phyloP scores from a whole-genome alignment of 331 rosid genomes.

The Spiraea crenata region DNA sequence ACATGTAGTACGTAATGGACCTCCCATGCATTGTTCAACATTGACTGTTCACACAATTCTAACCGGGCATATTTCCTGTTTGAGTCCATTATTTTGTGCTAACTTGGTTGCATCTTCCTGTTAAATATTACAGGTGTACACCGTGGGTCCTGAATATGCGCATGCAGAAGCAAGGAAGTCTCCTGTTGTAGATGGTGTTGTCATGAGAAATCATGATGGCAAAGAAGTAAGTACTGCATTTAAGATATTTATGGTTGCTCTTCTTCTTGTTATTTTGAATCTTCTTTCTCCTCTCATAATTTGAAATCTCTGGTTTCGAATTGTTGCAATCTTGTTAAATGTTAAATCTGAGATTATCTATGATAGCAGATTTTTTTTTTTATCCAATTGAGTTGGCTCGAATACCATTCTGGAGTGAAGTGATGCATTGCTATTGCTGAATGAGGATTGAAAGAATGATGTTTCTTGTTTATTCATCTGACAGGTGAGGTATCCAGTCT shows the following conservation, averaged over 20 bases:
- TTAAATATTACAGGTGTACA: conserved; percentile 70
- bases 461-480: conserved; percentile 37
- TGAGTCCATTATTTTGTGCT: not conserved
- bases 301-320: not conserved
- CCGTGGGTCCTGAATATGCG: conserved; percentile 98
- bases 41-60: not conserved
- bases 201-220: conserved; percentile 98
- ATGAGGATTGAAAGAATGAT: conserved; percentile 24
- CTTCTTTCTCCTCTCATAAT: not conserved
- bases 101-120: conserved; percentile 20
- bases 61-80: not conserved
- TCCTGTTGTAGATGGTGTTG: conserved; percentile 99
- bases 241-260: not conserved
- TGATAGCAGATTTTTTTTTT: not conserved
- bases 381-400: not conserved
- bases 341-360: not conserved
- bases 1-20: not conserved
- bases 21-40: not conserved
- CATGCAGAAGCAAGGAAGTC: conserved; percentile 99
- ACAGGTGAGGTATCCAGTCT: conserved; percentile 96
- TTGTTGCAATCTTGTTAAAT: conserved; percentile 1
- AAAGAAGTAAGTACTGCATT: conserved; percentile 72
- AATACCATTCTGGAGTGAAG: conserved; percentile 9
- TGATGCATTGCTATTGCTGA: conserved; percentile 9
- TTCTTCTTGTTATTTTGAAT: conserved; percentile 12